Conservation (phyloP, 352 stramenopile genomes). For the Pythium periplocum region DNA sequence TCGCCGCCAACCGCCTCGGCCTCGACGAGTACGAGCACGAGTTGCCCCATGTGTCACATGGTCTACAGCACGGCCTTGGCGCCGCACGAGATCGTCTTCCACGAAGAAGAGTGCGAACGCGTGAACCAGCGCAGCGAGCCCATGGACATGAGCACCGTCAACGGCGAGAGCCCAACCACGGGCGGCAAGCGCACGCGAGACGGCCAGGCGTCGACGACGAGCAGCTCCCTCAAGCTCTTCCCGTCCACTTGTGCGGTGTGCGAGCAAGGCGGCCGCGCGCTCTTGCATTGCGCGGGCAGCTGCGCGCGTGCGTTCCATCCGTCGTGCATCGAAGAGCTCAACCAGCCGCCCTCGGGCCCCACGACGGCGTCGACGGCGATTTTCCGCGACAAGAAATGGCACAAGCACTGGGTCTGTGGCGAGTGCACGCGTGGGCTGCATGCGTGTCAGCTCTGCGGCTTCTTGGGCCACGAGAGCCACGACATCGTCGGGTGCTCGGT, state of each 20-base stretch:
- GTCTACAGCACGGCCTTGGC: constrained; percentile 45
- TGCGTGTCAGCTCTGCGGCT: constrained; percentile 56
- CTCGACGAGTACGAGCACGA: constrained; percentile 8
- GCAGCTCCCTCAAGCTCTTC: constrained; percentile 26
- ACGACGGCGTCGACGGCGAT: constrained; percentile 11
- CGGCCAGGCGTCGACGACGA: constrained; percentile 2
- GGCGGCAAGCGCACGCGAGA: constrained; percentile 33
- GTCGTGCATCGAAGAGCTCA: constrained; percentile 52
- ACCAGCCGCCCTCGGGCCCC: constrained; percentile 8
- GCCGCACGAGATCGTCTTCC: constrained; percentile 61
- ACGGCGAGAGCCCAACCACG: neutral
- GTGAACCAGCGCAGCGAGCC: constrained; percentile 33
- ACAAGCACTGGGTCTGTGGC: constrained; percentile 53
- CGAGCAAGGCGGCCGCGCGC: constrained; percentile 32
- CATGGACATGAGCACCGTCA: neutral
- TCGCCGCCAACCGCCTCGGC: constrained; percentile 8
- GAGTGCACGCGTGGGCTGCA: constrained; percentile 59
- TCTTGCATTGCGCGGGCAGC: constrained; percentile 49
- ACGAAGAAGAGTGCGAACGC: constrained; percentile 72
- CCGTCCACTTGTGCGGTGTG: constrained; percentile 57
- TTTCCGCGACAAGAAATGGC: constrained; percentile 24
- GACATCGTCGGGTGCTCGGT: constrained; percentile 47
- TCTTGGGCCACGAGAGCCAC: constrained; percentile 54
- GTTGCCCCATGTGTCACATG: constrained; percentile 57
- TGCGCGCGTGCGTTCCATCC: constrained; percentile 61